phyloP scores from a whole-genome alignment of 2,329 filamentous ascomycete genomes.

The Ceratocystis variospora region DNA sequence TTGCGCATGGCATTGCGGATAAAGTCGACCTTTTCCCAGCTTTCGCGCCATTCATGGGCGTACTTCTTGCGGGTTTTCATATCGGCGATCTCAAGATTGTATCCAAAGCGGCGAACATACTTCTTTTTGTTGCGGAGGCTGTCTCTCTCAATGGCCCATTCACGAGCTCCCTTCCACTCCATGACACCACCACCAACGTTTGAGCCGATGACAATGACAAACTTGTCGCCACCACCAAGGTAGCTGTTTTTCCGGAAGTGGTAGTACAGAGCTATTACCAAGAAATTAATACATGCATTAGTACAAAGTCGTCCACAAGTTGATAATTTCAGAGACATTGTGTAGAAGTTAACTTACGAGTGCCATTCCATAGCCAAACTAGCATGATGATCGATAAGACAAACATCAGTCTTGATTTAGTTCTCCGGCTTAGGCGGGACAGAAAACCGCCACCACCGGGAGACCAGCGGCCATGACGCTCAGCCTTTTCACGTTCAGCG shows the following conservation, averaged over 20 bases:
- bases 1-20: slow-evolving; percentile 79
- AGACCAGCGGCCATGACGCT: slow-evolving; percentile 36
- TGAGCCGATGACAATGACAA: slow-evolving; percentile 82
- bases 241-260: slow-evolving; percentile 57
- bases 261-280: slow-evolving; percentile 37
- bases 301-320: not conserved
- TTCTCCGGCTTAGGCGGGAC: slow-evolving; percentile 46
- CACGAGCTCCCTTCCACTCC: slow-evolving; percentile 94
- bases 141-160: slow-evolving; percentile 97
- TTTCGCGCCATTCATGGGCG: slow-evolving; percentile 96
- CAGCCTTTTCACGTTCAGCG: slow-evolving; percentile 65
- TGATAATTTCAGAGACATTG: not conserved
- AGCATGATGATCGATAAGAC: slow-evolving; percentile 46
- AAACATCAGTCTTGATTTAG: slow-evolving; percentile 49
- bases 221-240: slow-evolving; percentile 76
- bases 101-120: slow-evolving; percentile 79
- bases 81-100: slow-evolving; percentile 89
- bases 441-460: slow-evolving; percentile 32
- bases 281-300: not conserved
- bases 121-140: slow-evolving; percentile 89
- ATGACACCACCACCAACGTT: slow-evolving; percentile 95
- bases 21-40: slow-evolving; percentile 97
- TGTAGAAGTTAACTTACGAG: slow-evolving; percentile 44
- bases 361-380: slow-evolving; percentile 54
- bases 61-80: slow-evolving; percentile 99